Percentiles rank a stretch among this genome's conserved stretches.
Evolutionary conservation across 2,329 filamentous ascomycete species (phyloP).

Genomic region (Boeremia exigua): DNA sequence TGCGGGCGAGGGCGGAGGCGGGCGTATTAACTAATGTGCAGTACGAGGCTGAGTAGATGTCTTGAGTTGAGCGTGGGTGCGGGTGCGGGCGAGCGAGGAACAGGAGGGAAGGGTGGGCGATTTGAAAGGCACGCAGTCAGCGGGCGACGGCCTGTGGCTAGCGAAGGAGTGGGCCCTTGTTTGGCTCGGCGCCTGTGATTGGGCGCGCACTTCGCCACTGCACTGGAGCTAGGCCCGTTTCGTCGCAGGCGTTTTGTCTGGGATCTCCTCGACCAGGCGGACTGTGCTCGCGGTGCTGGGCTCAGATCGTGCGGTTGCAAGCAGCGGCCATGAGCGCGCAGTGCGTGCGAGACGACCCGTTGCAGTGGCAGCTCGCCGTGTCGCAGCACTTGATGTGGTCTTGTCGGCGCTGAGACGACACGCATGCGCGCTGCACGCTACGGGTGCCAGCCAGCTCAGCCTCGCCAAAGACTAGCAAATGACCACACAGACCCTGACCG

Average conservation of each 20-base stretch:
- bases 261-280: constrained; percentile 10
- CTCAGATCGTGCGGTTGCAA: neutral
- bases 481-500: constrained; percentile 33
- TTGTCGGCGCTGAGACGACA: constrained; percentile 14
- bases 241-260: constrained; percentile 4
- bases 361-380: neutral
- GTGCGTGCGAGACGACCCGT: neutral
- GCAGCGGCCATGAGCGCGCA: neutral
- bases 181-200: constrained; percentile 1
- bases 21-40: constrained; percentile 32
- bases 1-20: constrained; percentile 18
- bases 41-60: constrained; percentile 34
- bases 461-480: constrained; percentile 26
- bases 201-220: constrained; percentile 23
- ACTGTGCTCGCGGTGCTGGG: neutral
- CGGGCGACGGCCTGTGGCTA: constrained; percentile 18
- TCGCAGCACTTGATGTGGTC: neutral
- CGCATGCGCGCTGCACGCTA: constrained; percentile 35
- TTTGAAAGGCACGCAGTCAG: constrained; percentile 26
- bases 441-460: constrained; percentile 30
- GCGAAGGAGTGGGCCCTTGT: constrained; percentile 12
- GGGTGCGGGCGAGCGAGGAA: constrained; percentile 27
- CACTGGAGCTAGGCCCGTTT: neutral
- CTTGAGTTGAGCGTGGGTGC: constrained; percentile 12
- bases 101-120: constrained; percentile 20